Evolutionary conservation across 306 rosid genomes (phyloP), one percentile per base, ranked within the genome.

Genomic region (Astragalus membranaceus): DNA sequence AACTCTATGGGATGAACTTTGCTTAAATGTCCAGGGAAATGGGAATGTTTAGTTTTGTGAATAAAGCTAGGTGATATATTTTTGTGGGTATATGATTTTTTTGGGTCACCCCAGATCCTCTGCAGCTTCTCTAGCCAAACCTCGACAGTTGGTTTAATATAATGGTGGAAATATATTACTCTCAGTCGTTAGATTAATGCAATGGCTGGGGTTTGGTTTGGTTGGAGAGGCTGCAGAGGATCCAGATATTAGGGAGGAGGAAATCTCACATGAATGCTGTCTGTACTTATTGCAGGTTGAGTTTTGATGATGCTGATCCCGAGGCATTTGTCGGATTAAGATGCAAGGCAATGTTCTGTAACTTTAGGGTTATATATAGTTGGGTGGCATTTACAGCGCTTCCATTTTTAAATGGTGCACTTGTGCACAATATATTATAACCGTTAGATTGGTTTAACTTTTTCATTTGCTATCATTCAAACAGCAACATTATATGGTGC

Each of bases 341-440:
- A 79, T 94, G 99, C 99, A 89, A 94, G 99, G 99, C 83, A 81
- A 83, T 88, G 42, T 74, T 83, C 67, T 73, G 75, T 63, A 67
- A 59, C 43, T 30, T 29, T 70, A 50, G 26, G 30, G 64, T 64
- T 64, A 13, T 65, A 55, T 5, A 30, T 78, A 7, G 17, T 32
- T 17, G 33, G 33, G 51, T 6, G 36, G 5, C 23, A 61, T 61
- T 16, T 61, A 5, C 6, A 9, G 11, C 10, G 35, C 10, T 10
- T 39, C 6, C 6, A 6, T 39, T 61, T 60, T 17, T 16, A 41
- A 41, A 41, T 8, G 44, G 2, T 10, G 44, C 44, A 2, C 13
- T 1, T 15, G 66, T 60, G 48, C 5, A 61, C 51, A 10, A 61
- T 39, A 39, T 20, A 41, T 39, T 41, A 41, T 15, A 39, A 16